Base-by-base conservation (phyloP, 371 early-diverging fungal species). In the Mortierella sp. region DNA sequence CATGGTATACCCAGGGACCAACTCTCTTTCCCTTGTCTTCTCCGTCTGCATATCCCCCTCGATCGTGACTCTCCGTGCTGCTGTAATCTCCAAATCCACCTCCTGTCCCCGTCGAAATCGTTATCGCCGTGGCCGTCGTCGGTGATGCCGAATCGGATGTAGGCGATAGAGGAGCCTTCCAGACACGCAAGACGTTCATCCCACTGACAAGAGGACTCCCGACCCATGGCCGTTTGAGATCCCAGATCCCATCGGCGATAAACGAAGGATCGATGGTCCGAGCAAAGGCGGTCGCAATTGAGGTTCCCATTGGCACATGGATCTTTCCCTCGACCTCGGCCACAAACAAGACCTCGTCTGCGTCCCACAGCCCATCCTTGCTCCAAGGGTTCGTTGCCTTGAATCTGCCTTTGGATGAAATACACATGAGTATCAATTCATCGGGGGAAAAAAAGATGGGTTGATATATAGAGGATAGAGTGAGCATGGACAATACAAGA, bases 181-280 rank as follows among this genome's bases (percentile, higher is more conserved):
- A 77, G 24, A 49, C 72, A 24, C 72, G 55, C 24, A 77, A 48
- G 18, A 77, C 77, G 29, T 86, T 86, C 87, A 86, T 86, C 16
- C 75, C 87, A 43, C 80, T 83, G 21, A 86, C 55, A 68, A 86
- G 35, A 49, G 73, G 80, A 74, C 87, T 86, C 12, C 87, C 87
- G 18, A 72, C 74, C 83, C 83, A 86, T 14, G 87, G 87, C 38
- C 83, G 56, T 16, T 55, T 75, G 14, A 63, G 32, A 5, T 58
- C 27, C 49, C 60, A 75, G n/a, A 86, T 80, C 12, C 65, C 80
- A 24, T 86, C 80, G 14, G 87, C 74, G 6, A 71, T 71, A 80
- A 86, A 83, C 11, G 83, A 79, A 3, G 87, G 87, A 73, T 86
- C 87, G 49, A 86, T 83, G 11, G 58, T 41, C n/a, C 58, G 41